These are phyloP conservation scores for Lachancea fermentati DNA, from an alignment of 805 yeast genomes.

Conservation along the genomic window DNA sequence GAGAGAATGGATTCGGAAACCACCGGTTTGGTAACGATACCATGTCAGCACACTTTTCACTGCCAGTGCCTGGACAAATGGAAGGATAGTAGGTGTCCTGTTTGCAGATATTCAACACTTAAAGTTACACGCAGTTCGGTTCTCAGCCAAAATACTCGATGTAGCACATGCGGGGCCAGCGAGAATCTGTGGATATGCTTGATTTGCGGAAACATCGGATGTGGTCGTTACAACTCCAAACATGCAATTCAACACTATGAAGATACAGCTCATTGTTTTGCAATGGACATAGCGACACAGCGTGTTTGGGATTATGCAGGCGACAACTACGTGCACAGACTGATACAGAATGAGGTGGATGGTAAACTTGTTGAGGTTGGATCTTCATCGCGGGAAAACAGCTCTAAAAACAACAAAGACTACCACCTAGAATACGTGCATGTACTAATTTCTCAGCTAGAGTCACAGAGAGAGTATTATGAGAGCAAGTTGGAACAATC, in stretches of 20 bases:
- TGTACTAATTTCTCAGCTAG: constrained; percentile 70
- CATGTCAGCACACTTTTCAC: constrained; percentile 91
- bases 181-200: constrained; percentile 83
- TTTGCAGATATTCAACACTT: constrained; percentile 69
- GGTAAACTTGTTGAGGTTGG: constrained; percentile 84
- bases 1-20: constrained; percentile 79
- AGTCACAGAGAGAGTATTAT: constrained; percentile 79
- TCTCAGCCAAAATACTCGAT: constrained; percentile 34
- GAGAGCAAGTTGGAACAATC: constrained; percentile 45
- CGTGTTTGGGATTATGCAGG: constrained; percentile 95
- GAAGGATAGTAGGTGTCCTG: constrained; percentile 89
- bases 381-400: constrained; percentile 15
- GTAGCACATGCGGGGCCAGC: constrained; percentile 52
- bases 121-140: constrained; percentile 18
- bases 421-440: constrained; percentile 77
- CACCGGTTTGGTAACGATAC: constrained; percentile 79
- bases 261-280: constrained; percentile 76
- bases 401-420: constrained; percentile 42
- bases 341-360: constrained; percentile 78
- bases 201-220: constrained; percentile 87
- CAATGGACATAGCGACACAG: constrained; percentile 80
- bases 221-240: constrained; percentile 79
- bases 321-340: constrained; percentile 82
- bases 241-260: constrained; percentile 83
- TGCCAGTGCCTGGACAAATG: constrained; percentile 83